These are phyloP conservation scores for Aspergillus carbonarius DNA, from an alignment of 2,329 filamentous ascomycete species.

Conservation along the genomic window DNA sequence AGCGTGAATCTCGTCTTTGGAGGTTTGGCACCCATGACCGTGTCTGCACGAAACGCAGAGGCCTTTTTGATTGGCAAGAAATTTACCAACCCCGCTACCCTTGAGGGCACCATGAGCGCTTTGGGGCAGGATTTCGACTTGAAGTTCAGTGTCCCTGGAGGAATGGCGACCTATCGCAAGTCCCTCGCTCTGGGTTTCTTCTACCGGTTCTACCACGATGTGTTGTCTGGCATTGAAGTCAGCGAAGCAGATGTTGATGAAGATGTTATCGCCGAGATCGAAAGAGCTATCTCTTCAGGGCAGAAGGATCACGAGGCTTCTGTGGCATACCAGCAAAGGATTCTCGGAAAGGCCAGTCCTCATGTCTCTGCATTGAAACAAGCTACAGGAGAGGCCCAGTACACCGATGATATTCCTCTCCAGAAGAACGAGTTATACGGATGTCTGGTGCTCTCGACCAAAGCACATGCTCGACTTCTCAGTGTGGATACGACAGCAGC, in stretches of 20 bases:
- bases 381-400: conserved; percentile 89
- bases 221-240: conserved; percentile 59
- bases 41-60: conserved; percentile 78
- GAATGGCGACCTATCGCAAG: conserved; percentile 95
- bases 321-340: conserved; percentile 73
- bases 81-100: conserved; percentile 75
- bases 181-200: conserved; percentile 91
- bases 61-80: conserved; percentile 73
- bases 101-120: conserved; percentile 86
- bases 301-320: conserved; percentile 74
- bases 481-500: conserved; percentile 74
- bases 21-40: conserved; percentile 89
- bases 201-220: conserved; percentile 94
- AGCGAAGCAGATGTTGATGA: conserved; percentile 60
- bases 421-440: conserved; percentile 87
- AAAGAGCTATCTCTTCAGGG: conserved; percentile 77
- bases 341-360: conserved; percentile 80
- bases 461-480: conserved; percentile 80
- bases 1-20: conserved; percentile 84
- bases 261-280: conserved; percentile 79
- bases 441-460: conserved; percentile 82
- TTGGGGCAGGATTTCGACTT: conserved; percentile 89
- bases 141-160: conserved; percentile 85
- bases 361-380: conserved; percentile 94
- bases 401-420: conserved; percentile 90